Base-by-base conservation (phyloP, 2,329 filamentous ascomycete species). In the Neopestalotiopsis clavispora region DNA sequence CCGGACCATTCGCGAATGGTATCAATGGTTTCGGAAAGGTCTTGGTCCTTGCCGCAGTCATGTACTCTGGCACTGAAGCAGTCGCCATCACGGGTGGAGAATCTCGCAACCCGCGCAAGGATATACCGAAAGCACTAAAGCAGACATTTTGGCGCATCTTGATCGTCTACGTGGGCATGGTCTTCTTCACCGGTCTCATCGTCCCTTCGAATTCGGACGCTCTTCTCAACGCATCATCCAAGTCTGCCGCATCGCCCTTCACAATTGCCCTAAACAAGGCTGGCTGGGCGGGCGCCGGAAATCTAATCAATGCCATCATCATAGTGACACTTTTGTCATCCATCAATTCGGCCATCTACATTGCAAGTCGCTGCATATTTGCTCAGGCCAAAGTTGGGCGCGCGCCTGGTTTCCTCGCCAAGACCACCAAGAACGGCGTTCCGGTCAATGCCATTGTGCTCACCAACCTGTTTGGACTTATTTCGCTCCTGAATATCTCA, bases 61-160 rank as follows among this genome's bases (percentile, higher is more conserved):
- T 78, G 67, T 81, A 78, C 64, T 74, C 74, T 5, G 79, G 79
- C 5, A 79, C 78, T 1, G 79, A 81, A 66, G 78, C 78, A 72
- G 67, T 81, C 20, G 79, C 79, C 0, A 72, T 81, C 63, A 78
- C 79, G 0, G 79, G 75, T 4, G 76, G 73, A 14, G 78, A 79
- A 69, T 76, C 74, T 58, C 74, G 75, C 34, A 71, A 77, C 17
- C 78, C 77, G 4, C 72, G 74, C 14, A 73, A 64, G 56, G 77
- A 77, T 67, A 68, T 79, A 23, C 77, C 78, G 0, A 74, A 67
- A 17, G 77, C 78, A 0, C 75, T 78, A 20, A 70, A 74, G 23
- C 75, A 76, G 57, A 75, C 74, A 1, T 78, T 78, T 66, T 78
- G 75, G 74, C 71, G 77, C 7, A 76, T 79, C 65, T 65, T 78